Conservation (phyloP, 169 alveolate genomes). For the Neospora caninum region DNA sequence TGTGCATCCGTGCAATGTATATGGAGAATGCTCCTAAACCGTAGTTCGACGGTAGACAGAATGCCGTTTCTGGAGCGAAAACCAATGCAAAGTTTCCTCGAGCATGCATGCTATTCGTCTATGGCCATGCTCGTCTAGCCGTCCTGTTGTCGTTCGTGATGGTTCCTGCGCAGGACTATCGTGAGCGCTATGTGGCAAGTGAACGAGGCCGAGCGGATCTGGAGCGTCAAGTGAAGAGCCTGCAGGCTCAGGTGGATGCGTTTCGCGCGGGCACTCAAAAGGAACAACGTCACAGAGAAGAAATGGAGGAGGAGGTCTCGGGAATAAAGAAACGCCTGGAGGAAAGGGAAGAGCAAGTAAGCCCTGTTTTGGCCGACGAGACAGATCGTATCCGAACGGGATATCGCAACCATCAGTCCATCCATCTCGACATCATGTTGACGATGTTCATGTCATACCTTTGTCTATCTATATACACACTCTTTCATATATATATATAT, state of each 20-base stretch:
- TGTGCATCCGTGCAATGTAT: not conserved
- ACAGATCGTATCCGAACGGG: no score
- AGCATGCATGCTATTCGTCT: no score
- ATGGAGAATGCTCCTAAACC: no score
- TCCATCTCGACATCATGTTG: no score
- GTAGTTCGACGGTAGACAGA: no score
- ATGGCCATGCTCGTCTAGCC: not conserved
- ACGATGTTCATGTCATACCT: no score
- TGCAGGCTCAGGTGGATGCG: not conserved
- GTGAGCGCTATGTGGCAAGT: slow-evolving; percentile 12
- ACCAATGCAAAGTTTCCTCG: no score
- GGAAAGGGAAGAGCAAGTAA: slow-evolving; percentile 2
- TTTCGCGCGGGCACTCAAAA: not conserved
- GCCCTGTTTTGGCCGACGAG: not conserved
- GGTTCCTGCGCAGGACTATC: not conserved
- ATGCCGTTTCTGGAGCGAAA: no score
- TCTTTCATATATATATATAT: no score
- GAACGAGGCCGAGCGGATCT: not conserved
- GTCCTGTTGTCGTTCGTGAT: not conserved
- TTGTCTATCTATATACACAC: no score
- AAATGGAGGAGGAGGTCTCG: not conserved
- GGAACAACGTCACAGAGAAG: not conserved
- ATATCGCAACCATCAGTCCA: no score
- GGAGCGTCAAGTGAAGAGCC: slow-evolving; percentile 18
- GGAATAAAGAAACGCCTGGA: not conserved